These are phyloP conservation scores for Coemansia sp. DNA, from an alignment of 192 early-diverging fungal genomes.

Conservation along the genomic window DNA sequence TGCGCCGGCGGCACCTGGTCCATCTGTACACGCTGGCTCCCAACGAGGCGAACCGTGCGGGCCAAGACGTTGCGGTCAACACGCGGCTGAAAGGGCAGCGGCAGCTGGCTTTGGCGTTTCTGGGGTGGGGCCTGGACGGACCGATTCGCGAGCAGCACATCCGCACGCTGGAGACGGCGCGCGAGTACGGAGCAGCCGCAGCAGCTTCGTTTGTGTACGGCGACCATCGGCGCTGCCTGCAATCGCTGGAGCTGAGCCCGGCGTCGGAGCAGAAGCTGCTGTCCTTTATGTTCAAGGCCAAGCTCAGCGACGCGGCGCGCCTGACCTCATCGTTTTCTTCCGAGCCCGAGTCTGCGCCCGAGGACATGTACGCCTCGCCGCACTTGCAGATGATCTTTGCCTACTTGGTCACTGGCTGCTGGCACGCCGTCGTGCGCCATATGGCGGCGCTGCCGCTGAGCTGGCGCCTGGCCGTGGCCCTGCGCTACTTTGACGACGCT, in stretches of 20 bases:
- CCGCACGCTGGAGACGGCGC: constrained; percentile 61
- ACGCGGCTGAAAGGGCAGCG: constrained; percentile 44
- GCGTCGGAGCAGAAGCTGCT: constrained; percentile 74
- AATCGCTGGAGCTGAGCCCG: constrained; percentile 52
- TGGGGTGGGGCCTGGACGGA: constrained; percentile 57
- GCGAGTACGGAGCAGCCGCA: constrained; percentile 84
- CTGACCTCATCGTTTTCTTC: constrained; percentile 52
- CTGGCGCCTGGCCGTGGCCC: constrained; percentile 82
- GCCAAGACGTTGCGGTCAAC: background rate
- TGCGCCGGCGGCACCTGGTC: constrained; percentile 56
- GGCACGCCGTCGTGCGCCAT: constrained; percentile 76
- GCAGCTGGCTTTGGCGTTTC: constrained; percentile 58
- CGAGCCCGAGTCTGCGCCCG: constrained; percentile 9
- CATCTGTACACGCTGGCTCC: constrained; percentile 57
- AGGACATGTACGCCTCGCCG: constrained; percentile 58
- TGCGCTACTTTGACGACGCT: constrained; percentile 83
- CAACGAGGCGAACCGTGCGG: constrained; percentile 9
- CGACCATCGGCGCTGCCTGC: constrained; percentile 71
- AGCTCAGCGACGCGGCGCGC: constrained; percentile 56
- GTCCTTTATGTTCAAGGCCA: constrained; percentile 60
- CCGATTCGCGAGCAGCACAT: constrained; percentile 54
- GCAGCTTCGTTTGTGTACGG: constrained; percentile 88
- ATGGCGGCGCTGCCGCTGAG: constrained; percentile 67
- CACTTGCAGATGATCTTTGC: constrained; percentile 90
- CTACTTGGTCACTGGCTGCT: constrained; percentile 82